phyloP scores from a whole-genome alignment of 768 basidiomycete genomes.

The Ramaria sp. region DNA sequence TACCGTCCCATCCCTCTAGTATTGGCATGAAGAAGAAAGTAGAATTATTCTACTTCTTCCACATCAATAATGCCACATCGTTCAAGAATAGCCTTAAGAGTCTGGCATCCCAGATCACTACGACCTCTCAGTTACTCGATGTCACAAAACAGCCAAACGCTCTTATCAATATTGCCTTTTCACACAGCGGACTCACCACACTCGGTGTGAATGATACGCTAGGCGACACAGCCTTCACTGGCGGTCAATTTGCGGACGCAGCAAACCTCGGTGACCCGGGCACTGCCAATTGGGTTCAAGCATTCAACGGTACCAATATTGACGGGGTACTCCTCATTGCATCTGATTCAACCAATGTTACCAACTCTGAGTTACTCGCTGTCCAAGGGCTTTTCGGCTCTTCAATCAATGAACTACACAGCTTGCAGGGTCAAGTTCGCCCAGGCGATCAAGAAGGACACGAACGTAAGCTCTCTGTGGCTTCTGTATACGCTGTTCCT shows the following conservation, averaged over 20 bases:
- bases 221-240: constrained; percentile 25
- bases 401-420: constrained; percentile 11
- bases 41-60: constrained; percentile 42
- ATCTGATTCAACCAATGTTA: constrained; percentile 15
- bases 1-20: constrained; percentile 21
- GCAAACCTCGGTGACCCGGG: constrained; percentile 27
- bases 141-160: constrained; percentile 5
- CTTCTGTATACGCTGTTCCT: not conserved
- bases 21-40: constrained; percentile 46
- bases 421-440: constrained; percentile 24
- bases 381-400: constrained; percentile 12
- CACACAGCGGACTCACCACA: constrained; percentile 34
- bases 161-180: constrained; percentile 45
- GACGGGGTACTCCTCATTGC: constrained; percentile 35
- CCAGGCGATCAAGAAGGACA: constrained; percentile 27
- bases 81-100: constrained; percentile 37
- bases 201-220: constrained; percentile 15
- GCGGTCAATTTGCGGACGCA: constrained; percentile 33
- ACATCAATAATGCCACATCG: constrained; percentile 29
- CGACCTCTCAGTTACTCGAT: constrained; percentile 28
- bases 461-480: constrained; percentile 23
- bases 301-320: constrained; percentile 29
- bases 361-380: constrained; percentile 18
- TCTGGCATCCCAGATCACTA: constrained; percentile 31
- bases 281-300: constrained; percentile 31